These are phyloP conservation scores for Monosporascus sp. DNA, from an alignment of 2,329 filamentous ascomycete genomes.

Conservation along the genomic window DNA sequence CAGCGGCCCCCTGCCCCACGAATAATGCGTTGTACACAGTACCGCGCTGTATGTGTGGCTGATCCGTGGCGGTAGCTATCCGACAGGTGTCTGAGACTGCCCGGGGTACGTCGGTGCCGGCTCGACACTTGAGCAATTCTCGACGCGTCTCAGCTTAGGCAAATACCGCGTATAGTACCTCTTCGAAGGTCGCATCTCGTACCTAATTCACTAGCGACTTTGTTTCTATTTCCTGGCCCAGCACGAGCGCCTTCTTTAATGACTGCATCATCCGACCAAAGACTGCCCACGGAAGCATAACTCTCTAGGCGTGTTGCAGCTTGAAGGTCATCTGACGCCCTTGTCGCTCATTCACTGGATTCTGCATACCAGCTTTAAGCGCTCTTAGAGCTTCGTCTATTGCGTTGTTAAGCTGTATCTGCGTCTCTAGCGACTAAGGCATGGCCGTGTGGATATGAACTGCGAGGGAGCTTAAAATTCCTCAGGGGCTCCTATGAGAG, in stretches of 20 bases:
- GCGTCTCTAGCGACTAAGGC: background rate
- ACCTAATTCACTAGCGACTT: too few relatives aligned
- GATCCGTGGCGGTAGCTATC: background rate
- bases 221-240: too few relatives aligned
- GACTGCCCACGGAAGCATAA: too few relatives aligned
- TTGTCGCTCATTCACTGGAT: background rate
- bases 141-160: background rate
- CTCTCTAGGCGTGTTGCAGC: too few relatives aligned
- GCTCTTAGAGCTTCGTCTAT: too few relatives aligned
- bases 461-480: background rate
- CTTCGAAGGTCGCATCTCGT: too few relatives aligned
- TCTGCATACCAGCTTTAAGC: background rate
- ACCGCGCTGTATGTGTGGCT: background rate
- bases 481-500: background rate
- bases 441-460: background rate
- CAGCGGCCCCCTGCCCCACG: too few relatives aligned
- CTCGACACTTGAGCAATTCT: background rate
- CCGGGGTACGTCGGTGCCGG: background rate
- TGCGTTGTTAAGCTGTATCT: background rate
- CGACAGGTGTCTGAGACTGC: too few relatives aligned
- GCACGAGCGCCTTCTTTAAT: too few relatives aligned
- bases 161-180: background rate
- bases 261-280: too few relatives aligned
- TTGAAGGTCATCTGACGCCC: too few relatives aligned
- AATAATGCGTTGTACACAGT: too few relatives aligned